Conservation (phyloP, 208 protist genomes). For the Trypanosoma platydactyli region DNA sequence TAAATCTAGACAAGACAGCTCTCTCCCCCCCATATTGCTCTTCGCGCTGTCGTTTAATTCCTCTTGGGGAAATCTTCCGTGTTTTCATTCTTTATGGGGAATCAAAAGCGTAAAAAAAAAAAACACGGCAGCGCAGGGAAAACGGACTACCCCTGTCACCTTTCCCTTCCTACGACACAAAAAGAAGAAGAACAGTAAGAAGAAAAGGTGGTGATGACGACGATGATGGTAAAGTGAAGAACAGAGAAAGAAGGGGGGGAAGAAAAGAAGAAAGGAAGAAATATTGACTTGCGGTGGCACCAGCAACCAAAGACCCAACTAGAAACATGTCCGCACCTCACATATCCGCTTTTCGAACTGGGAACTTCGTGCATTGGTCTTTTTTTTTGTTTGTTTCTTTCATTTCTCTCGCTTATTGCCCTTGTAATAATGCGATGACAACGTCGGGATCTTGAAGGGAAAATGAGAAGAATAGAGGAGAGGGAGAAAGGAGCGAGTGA, state of each 20-base stretch:
- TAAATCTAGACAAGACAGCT: not conserved
- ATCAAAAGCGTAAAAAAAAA: slow-evolving; percentile 21
- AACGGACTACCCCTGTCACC: too few relatives aligned
- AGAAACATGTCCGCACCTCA: not conserved
- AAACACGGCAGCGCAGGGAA: slow-evolving; percentile 5
- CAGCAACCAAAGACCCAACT: slow-evolving; percentile 2
- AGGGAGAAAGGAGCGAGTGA: too few relatives aligned
- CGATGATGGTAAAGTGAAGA: slow-evolving; percentile 21
- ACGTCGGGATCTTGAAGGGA: too few relatives aligned
- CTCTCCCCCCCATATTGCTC: slow-evolving; percentile 16
- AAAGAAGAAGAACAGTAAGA: slow-evolving; percentile 19
- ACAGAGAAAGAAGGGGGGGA: slow-evolving; percentile 18
- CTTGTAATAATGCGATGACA: not conserved
- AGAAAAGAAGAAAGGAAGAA: slow-evolving; percentile 27
- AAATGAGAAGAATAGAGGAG: too few relatives aligned
- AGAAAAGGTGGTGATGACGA: slow-evolving; percentile 7
- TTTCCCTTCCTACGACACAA: not conserved
- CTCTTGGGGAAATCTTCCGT: slow-evolving; percentile 2
- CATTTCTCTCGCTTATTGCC: not conserved
- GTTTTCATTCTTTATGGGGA: not conserved
- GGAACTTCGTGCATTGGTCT: not conserved
- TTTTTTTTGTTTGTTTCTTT: slow-evolving; percentile 16
- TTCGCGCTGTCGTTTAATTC: slow-evolving; percentile 36
- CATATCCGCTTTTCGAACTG: not conserved
- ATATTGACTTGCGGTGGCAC: not conserved